Conservation (phyloP, 371 early-diverging fungal genomes). For the Mucor lusitanicus region DNA sequence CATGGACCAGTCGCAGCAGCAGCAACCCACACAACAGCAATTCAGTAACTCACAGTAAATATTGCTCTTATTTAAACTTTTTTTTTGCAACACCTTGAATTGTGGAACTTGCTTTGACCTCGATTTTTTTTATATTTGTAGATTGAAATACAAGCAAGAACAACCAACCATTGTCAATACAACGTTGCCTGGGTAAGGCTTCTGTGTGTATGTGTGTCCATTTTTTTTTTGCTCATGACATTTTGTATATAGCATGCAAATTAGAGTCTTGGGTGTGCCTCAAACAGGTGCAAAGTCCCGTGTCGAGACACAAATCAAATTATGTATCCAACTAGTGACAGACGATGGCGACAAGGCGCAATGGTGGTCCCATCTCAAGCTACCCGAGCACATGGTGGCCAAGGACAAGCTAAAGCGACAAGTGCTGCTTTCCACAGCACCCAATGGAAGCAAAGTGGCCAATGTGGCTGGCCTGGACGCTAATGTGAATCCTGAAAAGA, state of each 20-base stretch:
- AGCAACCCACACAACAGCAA: not conserved
- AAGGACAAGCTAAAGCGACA: conserved; percentile 52
- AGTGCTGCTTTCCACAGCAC: not conserved
- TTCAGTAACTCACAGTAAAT: not conserved
- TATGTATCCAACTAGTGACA: conserved; percentile 72
- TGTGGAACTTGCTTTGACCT: not conserved
- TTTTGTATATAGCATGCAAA: conserved; percentile 40
- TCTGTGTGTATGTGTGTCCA: too few relatives aligned
- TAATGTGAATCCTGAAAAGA: conserved; percentile 34
- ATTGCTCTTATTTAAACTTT: not conserved
- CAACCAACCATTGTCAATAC: not conserved
- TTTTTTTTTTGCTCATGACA: too few relatives aligned
- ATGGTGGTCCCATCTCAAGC: conserved; percentile 70
- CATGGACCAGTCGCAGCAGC: conserved; percentile 9
- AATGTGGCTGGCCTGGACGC: conserved; percentile 17
- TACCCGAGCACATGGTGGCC: conserved; percentile 70
- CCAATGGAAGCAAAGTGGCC: not conserved
- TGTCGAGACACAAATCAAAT: conserved; percentile 86
- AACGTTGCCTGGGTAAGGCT: conserved; percentile 22
- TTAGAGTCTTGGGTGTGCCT: conserved; percentile 74
- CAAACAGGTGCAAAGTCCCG: conserved; percentile 74
- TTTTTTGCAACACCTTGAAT: not conserved
- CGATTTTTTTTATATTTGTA: not conserved
- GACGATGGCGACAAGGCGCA: conserved; percentile 63
- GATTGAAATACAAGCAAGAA: not conserved